Evolutionary conservation across 2,329 filamentous ascomycete genomes (phyloP), one percentile per base, ranked within the genome.

Genomic region (Xylaria hypoxylon): DNA sequence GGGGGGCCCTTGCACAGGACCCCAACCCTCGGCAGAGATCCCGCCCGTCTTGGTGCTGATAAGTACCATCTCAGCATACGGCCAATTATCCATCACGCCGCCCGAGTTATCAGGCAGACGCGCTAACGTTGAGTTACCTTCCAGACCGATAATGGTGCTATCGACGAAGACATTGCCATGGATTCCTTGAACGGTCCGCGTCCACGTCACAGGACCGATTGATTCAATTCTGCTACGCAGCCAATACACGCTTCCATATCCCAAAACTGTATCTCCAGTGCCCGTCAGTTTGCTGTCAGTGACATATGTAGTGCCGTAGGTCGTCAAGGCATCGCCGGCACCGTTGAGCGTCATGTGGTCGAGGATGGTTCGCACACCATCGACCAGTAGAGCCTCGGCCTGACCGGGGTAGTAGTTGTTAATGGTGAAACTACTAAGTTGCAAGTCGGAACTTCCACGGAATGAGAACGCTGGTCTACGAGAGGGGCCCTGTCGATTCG

Each of bases 41-140:
- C 62, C 62, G 10, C 52, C 57, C 15, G 65, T 65, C 35, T 24
- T 65, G 6, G 65, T 68, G 44, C 56, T 55, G 22, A 68, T 62
- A 1, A 68, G 52, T 0, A 68, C 62, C 65, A 68, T 62, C 50
- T 68, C 62, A 4, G 65, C 65, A 24, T 62, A 68, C 15, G 65
- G 65, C 65, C 65, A 68, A 17, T 68, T 68, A 3, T 68, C 65
- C 65, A 65, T 65, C 4, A 65, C 65, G 2, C 62, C 65, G 0
- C 62, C 65, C 31, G 62, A 33, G 8, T 68, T 68, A n/a, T 65
- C 65, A 4, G 65, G 65, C 2, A 68, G 47, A 50, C 62, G 65
- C 8, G 65, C 65, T 1, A 68, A 45, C 5, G 65, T 68, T 3
- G 65, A 62, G 33, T 56, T 11, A 8, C 62, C 62, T 10, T 58